These are phyloP conservation scores for Penicillium italicum DNA, from an alignment of 2,329 filamentous ascomycete species.

Conservation along the genomic window DNA sequence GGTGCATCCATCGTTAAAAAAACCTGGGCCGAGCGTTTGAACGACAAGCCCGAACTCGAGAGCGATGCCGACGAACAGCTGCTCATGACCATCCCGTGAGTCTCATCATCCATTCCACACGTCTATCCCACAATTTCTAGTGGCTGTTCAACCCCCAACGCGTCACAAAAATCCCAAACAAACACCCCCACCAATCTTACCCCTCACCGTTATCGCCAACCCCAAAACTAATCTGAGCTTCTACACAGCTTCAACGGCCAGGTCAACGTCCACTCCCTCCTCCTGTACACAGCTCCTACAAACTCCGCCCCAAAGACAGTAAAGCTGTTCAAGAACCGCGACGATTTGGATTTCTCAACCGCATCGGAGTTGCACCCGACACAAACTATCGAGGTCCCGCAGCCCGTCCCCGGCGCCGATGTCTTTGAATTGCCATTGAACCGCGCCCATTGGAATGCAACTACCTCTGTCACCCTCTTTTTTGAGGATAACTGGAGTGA, in stretches of 20 bases:
- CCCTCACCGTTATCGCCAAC: conserved; percentile 22
- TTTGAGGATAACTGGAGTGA: conserved; percentile 86
- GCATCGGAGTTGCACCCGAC: conserved; percentile 67
- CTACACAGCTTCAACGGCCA: conserved; percentile 77
- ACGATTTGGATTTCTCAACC: conserved; percentile 77
- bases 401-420: conserved; percentile 57
- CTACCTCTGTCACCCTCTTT: conserved; percentile 79
- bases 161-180: background rate
- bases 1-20: conserved; percentile 80
- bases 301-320: conserved; percentile 73
- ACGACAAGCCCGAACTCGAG: conserved; percentile 67
- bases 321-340: conserved; percentile 81
- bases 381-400: conserved; percentile 73
- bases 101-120: background rate
- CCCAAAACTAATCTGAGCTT: conserved; percentile 2
- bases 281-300: conserved; percentile 73
- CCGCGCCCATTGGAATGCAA: conserved; percentile 81
- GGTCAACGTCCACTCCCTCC: conserved; percentile 84
- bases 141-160: background rate
- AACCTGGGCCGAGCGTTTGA: conserved; percentile 79
- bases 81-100: conserved; percentile 85
- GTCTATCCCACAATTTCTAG: background rate
- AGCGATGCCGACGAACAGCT: conserved; percentile 91
- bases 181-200: conserved; percentile 19
- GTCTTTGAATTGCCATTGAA: conserved; percentile 85